Evolutionary conservation across 495 filamentous ascomycete genomes (phyloP), one percentile per base, ranked within the genome.

Genomic region (Daldinia bambusicola): DNA sequence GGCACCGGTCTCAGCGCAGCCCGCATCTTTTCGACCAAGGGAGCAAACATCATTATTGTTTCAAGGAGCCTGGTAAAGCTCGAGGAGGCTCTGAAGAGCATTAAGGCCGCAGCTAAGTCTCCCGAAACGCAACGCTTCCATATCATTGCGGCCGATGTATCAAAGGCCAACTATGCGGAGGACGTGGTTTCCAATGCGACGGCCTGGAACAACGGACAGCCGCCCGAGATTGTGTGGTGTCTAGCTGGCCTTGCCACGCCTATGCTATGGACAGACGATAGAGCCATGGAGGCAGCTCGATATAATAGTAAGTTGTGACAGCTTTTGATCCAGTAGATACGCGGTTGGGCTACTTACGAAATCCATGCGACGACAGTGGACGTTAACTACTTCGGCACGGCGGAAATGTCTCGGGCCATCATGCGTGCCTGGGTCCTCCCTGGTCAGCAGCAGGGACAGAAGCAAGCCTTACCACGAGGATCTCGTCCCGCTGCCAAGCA

Each of bases 161-260:
- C 88, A n/a, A 80, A 84, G 64, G 74, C 86, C 58, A 77, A 82
- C 37, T 93, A 91, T 75, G 89, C 89, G 59, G 81, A 82, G 13
- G 82, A 85, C 48, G 81, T 95, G 4, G 79, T 96, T 41, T 79
- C 83, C 9, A 90, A 95, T 78, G 89, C 89, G 52, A 91, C 86
- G 9, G 79, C 84, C 13, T 97, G 94, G 94, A 97, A 97, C 80
- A 81, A 88, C 69, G 89, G 88, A 48, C 70, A 78, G n/a, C 79
- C 87, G 18, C 93, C 93, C 1, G 93, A 97, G 73, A 86, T 96
- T 60, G 90, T 97, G 43, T 97, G 94, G 93, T 93, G 92, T 75
- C 89, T 92, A 65, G 95, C 94, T 14, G 93, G 92, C 71, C 83
- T 88, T 63, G 86, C 92, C 12, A 82, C 82, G 45, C 94, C 95